Percentiles rank a stretch among this genome's conserved stretches.
phyloP scores from a whole-genome alignment of 108 stramenopile species.

The Nitzschia palea region DNA sequence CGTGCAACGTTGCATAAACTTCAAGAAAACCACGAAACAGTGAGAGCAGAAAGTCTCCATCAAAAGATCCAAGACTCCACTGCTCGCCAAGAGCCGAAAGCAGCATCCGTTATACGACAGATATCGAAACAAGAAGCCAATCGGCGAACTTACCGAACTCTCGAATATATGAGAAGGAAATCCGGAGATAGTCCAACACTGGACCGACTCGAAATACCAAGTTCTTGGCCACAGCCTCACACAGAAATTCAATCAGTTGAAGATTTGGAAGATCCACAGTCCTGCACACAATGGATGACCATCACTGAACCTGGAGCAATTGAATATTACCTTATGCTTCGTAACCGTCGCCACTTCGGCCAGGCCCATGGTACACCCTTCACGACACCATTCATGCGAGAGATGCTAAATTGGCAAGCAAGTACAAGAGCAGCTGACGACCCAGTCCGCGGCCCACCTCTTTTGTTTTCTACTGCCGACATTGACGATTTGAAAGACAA shows the following conservation, averaged over 20 bases:
- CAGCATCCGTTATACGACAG: too few relatives aligned
- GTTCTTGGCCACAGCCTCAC: not conserved
- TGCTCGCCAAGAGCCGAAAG: not conserved
- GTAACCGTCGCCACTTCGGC: constrained; percentile 2
- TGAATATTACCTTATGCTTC: not conserved
- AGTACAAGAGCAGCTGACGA: too few relatives aligned
- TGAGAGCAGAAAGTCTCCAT: not conserved
- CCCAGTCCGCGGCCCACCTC: too few relatives aligned
- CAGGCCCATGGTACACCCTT: too few relatives aligned
- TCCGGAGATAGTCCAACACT: not conserved
- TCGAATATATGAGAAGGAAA: too few relatives aligned
- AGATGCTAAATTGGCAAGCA: too few relatives aligned
- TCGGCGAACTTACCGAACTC: too few relatives aligned
- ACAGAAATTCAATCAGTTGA: not conserved
- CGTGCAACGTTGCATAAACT: too few relatives aligned
- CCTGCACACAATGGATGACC: not conserved
- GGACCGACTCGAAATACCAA: not conserved
- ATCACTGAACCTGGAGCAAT: not conserved
- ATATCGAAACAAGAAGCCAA: too few relatives aligned
- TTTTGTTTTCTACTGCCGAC: too few relatives aligned
- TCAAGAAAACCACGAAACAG: not conserved
- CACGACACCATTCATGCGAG: too few relatives aligned
- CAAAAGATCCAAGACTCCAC: not conserved
- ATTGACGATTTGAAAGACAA: too few relatives aligned
- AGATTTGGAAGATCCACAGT: not conserved